These are phyloP conservation scores for Auricularia heimuer DNA, from an alignment of 768 basidiomycete genomes.

Conservation along the genomic window DNA sequence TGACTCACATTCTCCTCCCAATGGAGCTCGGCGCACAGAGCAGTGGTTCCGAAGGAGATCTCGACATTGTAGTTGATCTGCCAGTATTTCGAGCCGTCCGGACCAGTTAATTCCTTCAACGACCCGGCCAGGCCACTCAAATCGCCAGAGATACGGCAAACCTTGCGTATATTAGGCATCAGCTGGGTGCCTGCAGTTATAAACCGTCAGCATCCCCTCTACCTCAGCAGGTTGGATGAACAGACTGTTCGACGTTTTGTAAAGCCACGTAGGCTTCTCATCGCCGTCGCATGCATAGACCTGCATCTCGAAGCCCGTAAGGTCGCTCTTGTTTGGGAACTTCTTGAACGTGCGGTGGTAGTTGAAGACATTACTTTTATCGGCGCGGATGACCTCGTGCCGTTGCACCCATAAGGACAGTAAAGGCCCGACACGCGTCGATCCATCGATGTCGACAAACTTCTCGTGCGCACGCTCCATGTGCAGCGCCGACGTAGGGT, in stretches of 20 bases:
- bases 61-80: neutral
- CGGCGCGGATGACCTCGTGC: neutral
- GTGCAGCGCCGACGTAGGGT: neutral
- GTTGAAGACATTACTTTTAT: neutral
- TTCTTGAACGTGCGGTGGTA: neutral
- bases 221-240: neutral
- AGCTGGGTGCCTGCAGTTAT: neutral
- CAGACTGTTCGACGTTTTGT: neutral
- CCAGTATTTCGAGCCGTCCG: conserved; percentile 1
- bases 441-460: neutral
- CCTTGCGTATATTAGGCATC: conserved; percentile 2
- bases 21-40: neutral
- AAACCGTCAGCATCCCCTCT: neutral
- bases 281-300: neutral
- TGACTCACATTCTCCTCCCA: conserved; percentile 3
- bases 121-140: neutral
- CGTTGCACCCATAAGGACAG: neutral
- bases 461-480: neutral
- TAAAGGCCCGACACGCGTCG: neutral
- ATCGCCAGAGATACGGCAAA: conserved; percentile 1
- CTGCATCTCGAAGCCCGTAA: neutral
- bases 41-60: neutral
- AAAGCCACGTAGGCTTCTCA: neutral
- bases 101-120: neutral
- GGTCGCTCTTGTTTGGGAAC: neutral